Evolutionary conservation across 805 yeast species (phyloP).

Genomic region (Metschnikowia peoriensis): DNA sequence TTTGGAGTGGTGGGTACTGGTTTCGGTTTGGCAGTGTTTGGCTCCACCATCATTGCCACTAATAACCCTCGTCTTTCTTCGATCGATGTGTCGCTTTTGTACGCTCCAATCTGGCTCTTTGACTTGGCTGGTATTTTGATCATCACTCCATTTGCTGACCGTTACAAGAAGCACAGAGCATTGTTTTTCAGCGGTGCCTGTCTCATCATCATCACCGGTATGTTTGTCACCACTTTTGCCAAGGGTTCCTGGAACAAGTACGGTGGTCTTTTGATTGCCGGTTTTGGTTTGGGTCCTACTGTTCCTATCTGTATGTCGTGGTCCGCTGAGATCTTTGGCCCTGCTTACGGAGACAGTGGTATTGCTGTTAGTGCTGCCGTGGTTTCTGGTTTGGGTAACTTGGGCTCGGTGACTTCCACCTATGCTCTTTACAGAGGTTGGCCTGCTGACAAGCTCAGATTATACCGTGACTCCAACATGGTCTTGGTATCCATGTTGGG

Average conservation of each 20-base stretch:
- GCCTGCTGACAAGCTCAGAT: constrained; percentile 69
- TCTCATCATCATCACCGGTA: constrained; percentile 67
- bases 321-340: constrained; percentile 71
- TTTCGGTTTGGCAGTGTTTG: constrained; percentile 79
- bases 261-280: constrained; percentile 78
- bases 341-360: constrained; percentile 78
- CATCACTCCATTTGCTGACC: constrained; percentile 80
- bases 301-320: constrained; percentile 86
- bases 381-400: constrained; percentile 82
- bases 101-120: constrained; percentile 90
- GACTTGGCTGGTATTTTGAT: constrained; percentile 73
- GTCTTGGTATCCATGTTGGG: constrained; percentile 79
- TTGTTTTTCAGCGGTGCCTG: constrained; percentile 61
- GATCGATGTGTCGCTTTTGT: constrained; percentile 68
- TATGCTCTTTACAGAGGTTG: constrained; percentile 85
- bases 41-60: constrained; percentile 68
- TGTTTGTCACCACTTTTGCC: constrained; percentile 76
- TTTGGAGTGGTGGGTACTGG: constrained; percentile 95
- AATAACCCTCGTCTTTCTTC: constrained; percentile 63
- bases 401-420: constrained; percentile 82
- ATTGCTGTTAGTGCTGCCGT: constrained; percentile 79
- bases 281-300: constrained; percentile 88
- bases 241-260: constrained; percentile 70
- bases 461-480: constrained; percentile 74
- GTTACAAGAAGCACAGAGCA: constrained; percentile 56